Conservation (phyloP, 768 basidiomycete genomes). For the Termitomyces sp. region DNA sequence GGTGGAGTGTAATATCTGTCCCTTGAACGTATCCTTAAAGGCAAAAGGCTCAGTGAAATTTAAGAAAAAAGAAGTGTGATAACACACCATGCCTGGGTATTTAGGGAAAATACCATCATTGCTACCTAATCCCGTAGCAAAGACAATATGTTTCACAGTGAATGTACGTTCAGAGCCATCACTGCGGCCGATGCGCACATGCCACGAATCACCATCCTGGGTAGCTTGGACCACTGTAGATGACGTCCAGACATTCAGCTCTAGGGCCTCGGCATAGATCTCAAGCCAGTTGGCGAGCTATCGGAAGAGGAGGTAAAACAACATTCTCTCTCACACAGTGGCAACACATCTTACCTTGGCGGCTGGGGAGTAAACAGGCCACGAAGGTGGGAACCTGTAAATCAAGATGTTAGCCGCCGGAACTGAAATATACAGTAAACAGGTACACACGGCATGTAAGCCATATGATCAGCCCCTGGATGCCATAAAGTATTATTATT, state of each 20-base stretch:
- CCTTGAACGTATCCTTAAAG: too few species aligned
- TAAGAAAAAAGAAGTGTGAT: neutral
- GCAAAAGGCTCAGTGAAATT: too few species aligned
- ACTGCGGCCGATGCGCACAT: too few species aligned
- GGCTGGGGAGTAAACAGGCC: slow-evolving; percentile 56
- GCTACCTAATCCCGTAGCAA: too few species aligned
- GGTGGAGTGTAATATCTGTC: too few species aligned
- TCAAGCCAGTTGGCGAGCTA: too few species aligned
- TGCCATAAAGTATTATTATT: neutral
- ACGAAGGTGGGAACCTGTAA: slow-evolving; percentile 48
- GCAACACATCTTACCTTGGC: slow-evolving; percentile 28
- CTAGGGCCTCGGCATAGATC: too few species aligned
- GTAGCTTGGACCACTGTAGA: too few species aligned
- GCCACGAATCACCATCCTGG: too few species aligned
- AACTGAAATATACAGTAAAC: neutral
- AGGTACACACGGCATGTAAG: neutral
- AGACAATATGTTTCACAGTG: too few species aligned
- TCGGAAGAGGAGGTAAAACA: neutral
- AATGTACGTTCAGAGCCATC: too few species aligned
- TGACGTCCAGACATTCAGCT: too few species aligned
- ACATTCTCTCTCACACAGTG: neutral
- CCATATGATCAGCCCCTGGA: slow-evolving; percentile 40
- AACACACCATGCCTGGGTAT: slow-evolving; percentile 39
- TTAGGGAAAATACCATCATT: slow-evolving; percentile 26
- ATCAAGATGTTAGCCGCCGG: neutral